Evolutionary conservation across 805 yeast species (phyloP).

Genomic region (Jamesozyma piceae): DNA sequence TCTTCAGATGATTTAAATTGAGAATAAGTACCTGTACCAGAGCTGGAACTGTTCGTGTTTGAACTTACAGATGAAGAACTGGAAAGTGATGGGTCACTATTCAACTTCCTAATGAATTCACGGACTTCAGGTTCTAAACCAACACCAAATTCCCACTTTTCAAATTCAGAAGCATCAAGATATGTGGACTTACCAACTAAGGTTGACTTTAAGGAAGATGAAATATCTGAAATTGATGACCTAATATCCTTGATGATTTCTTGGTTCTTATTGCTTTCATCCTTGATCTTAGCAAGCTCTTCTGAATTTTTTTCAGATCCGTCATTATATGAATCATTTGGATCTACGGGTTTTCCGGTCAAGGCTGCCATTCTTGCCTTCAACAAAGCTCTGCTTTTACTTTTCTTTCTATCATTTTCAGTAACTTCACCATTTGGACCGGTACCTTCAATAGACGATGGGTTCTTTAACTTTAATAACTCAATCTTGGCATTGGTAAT

Average conservation of each 20-base stretch:
- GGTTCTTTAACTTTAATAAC: constrained; percentile 54
- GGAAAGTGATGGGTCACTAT: constrained; percentile 7
- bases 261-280: constrained; percentile 47
- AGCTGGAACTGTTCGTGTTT: background rate
- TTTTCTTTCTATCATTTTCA: constrained; percentile 71
- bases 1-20: constrained; percentile 45
- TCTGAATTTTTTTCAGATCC: constrained; percentile 17
- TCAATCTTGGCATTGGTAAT: constrained; percentile 61
- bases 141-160: constrained; percentile 74
- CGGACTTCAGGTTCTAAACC: constrained; percentile 62
- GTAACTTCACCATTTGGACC: constrained; percentile 85
- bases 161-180: constrained; percentile 41
- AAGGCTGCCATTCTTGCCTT: constrained; percentile 86
- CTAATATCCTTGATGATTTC: constrained; percentile 60
- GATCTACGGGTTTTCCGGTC: constrained; percentile 33
- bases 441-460: constrained; percentile 65
- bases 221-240: constrained; percentile 51
- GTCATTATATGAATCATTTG: constrained; percentile 3
- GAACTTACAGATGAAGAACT: constrained; percentile 1
- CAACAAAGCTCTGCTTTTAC: constrained; percentile 67
- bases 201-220: constrained; percentile 32
- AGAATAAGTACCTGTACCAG: constrained; percentile 3
- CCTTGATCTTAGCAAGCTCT: constrained; percentile 40
- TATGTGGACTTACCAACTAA: constrained; percentile 17
- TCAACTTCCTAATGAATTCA: constrained; percentile 49